Evolutionary conservation across 2,329 filamentous ascomycete genomes (phyloP).

Genomic region (Aspergillus aculeatus): DNA sequence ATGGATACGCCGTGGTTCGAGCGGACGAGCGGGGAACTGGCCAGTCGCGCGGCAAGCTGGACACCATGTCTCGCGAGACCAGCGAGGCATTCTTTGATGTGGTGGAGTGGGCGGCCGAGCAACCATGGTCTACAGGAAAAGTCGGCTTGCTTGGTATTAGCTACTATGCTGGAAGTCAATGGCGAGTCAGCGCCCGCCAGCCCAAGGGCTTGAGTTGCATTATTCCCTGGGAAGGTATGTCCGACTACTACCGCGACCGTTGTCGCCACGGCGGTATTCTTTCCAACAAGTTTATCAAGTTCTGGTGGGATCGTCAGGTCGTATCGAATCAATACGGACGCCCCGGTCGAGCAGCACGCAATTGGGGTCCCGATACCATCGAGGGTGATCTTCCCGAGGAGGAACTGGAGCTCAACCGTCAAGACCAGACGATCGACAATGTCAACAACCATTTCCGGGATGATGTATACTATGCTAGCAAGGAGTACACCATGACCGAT

Average conservation of each 20-base stretch:
- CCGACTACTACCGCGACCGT: slow-evolving; percentile 57
- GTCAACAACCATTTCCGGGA: slow-evolving; percentile 58
- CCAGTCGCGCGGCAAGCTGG: slow-evolving; percentile 52
- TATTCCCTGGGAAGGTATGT: slow-evolving; percentile 58
- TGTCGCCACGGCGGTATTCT: slow-evolving; percentile 63
- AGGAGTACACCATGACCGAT: slow-evolving; percentile 63
- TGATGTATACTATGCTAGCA: slow-evolving; percentile 62
- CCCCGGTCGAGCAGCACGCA: slow-evolving; percentile 49
- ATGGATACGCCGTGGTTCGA: slow-evolving; percentile 57
- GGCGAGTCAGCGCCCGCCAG: slow-evolving; percentile 53
- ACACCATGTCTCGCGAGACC: slow-evolving; percentile 55
- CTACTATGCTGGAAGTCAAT: slow-evolving; percentile 56
- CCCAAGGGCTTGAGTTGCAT: slow-evolving; percentile 54
- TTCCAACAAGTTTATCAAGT: slow-evolving; percentile 58
- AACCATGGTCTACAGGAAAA: slow-evolving; percentile 52
- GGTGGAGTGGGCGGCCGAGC: slow-evolving; percentile 53
- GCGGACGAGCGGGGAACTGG: slow-evolving; percentile 55
- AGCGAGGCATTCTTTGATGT: slow-evolving; percentile 54
- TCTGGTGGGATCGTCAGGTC: slow-evolving; percentile 69
- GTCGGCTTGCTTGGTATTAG: slow-evolving; percentile 53
- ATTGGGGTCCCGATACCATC: slow-evolving; percentile 52
- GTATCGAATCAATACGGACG: slow-evolving; percentile 67
- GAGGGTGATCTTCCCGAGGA: slow-evolving; percentile 40
- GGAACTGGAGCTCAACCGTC: slow-evolving; percentile 37
- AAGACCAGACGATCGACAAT: slow-evolving; percentile 48